Evolutionary conservation across 495 filamentous ascomycete genomes (phyloP).

Genomic region (Haplographium delicatum): DNA sequence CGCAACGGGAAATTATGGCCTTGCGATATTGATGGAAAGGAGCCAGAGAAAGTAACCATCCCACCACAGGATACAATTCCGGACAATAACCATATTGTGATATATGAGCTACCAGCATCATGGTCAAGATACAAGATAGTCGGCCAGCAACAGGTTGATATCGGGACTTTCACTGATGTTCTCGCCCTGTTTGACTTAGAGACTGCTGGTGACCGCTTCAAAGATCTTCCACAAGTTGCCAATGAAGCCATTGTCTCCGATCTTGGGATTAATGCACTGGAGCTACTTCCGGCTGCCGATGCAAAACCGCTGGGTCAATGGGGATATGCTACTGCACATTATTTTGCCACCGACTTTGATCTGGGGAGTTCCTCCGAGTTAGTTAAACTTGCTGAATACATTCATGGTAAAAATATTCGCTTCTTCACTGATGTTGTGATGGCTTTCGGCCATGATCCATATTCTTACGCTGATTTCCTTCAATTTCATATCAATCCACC

Average conservation of each 20-base stretch:
- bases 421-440: conserved; percentile 32
- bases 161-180: conserved; percentile 30
- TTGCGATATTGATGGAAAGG: conserved; percentile 27
- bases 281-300: conserved; percentile 29
- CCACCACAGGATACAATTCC: conserved; percentile 22
- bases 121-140: conserved; percentile 24
- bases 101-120: conserved; percentile 30
- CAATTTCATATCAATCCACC: conserved; percentile 25
- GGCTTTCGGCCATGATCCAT: conserved; percentile 30
- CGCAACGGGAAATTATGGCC: conserved; percentile 26
- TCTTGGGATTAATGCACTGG: conserved; percentile 29
- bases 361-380: conserved; percentile 26
- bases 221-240: conserved; percentile 8
- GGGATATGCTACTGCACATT: conserved; percentile 30
- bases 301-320: conserved; percentile 26
- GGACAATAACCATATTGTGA: conserved; percentile 30
- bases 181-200: conserved; percentile 26
- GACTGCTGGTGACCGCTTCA: conserved; percentile 20
- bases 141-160: conserved; percentile 21
- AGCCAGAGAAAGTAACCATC: conserved; percentile 6
- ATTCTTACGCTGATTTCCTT: conserved; percentile 24
- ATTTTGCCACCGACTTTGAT: conserved; percentile 28
- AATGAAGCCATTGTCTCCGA: conserved; percentile 24
- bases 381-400: conserved; percentile 19
- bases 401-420: conserved; percentile 21